Evolutionary conservation across 2,329 filamentous ascomycete species (phyloP).

Genomic region (Aspergillus caelatus): DNA sequence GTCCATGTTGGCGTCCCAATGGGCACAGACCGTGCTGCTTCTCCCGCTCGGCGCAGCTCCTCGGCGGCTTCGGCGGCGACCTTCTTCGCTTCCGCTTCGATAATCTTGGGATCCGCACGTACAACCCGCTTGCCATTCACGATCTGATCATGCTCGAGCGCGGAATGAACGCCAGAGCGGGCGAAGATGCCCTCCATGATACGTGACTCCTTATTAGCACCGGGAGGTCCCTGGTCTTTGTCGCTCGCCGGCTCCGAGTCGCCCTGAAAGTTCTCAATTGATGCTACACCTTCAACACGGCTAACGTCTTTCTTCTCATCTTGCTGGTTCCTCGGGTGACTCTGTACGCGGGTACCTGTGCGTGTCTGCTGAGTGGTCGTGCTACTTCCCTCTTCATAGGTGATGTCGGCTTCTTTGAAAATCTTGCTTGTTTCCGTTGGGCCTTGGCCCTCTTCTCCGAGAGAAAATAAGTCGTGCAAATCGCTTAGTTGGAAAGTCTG

Average conservation of each 20-base stretch:
- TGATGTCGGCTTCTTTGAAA: conserved; percentile 84
- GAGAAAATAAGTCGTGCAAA: conserved; percentile 86
- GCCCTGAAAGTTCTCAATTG: conserved; percentile 65
- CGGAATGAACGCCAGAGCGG: conserved; percentile 82
- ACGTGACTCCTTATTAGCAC: conserved; percentile 63
- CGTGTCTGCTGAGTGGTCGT: conserved; percentile 3
- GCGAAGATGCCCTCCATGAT: conserved; percentile 90
- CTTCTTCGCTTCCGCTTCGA: conserved; percentile 78
- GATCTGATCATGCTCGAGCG: conserved; percentile 90
- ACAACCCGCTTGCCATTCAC: conserved; percentile 74
- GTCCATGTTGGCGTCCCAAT: conserved; percentile 94
- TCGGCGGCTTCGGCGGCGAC: conserved; percentile 77
- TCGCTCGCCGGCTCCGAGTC: conserved; percentile 40
- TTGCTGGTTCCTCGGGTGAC: conserved; percentile 13
- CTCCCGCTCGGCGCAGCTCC: conserved; percentile 72
- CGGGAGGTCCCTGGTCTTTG: conserved; percentile 20
- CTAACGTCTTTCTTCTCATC: conserved; percentile 52
- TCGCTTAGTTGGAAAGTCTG: conserved; percentile 89
- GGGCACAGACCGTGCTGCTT: conserved; percentile 71
- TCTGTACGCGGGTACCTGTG: too few species aligned
- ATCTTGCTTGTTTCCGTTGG: conserved; percentile 82
- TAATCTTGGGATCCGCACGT: conserved; percentile 73
- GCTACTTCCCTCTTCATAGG: conserved; percentile 52
- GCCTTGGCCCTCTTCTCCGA: conserved; percentile 68
- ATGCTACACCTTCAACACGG: conserved; percentile 63